These are phyloP conservation scores for Hypholoma fasciculare DNA, from an alignment of 768 basidiomycete species.

Conservation along the genomic window DNA sequence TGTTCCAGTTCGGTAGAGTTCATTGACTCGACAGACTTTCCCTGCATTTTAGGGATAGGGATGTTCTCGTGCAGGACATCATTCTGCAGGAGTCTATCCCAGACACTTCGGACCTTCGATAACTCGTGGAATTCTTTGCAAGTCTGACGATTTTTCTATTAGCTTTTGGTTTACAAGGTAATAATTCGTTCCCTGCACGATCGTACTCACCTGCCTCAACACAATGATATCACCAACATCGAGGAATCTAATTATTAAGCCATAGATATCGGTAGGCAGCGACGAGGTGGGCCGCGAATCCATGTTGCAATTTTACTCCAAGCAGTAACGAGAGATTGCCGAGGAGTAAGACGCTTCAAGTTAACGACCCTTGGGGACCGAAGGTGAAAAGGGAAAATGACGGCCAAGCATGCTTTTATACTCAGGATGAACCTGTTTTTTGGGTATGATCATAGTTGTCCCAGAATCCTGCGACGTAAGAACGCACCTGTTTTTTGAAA, in stretches of 20 bases:
- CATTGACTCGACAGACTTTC: constrained; percentile 32
- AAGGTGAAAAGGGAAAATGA: neutral
- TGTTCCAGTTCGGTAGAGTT: constrained; percentile 44
- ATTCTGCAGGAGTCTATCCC: constrained; percentile 43
- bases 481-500: neutral
- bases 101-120: constrained; percentile 49
- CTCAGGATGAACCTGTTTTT: neutral
- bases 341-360: neutral
- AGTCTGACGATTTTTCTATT: constrained; percentile 34
- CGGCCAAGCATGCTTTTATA: constrained; percentile 2
- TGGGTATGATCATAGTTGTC: constrained; percentile 1
- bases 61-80: constrained; percentile 42
- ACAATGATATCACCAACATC: constrained; percentile 40
- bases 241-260: constrained; percentile 42
- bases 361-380: neutral
- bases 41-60: constrained; percentile 44
- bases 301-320: neutral
- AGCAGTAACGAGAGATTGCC: no score
- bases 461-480: neutral
- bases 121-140: constrained; percentile 41
- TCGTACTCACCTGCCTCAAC: constrained; percentile 46
- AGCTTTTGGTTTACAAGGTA: neutral
- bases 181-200: neutral
- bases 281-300: constrained; percentile 9
- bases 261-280: constrained; percentile 51